Base-by-base conservation (phyloP, 2,329 filamentous ascomycete species). In the Paradendryphiella salina region DNA sequence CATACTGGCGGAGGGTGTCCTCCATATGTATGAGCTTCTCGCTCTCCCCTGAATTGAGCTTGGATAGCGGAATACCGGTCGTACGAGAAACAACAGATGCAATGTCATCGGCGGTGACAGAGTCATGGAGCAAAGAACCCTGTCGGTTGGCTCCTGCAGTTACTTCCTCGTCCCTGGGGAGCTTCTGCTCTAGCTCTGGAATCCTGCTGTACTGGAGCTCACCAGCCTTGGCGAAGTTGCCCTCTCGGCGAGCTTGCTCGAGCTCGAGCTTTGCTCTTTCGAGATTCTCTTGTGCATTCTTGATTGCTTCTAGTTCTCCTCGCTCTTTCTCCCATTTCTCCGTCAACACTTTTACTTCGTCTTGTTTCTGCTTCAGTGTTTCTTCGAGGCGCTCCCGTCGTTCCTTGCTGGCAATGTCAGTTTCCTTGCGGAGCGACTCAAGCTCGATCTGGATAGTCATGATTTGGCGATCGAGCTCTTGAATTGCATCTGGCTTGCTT, bases 401-500 rank as follows among this genome's bases (percentile, higher is more conserved):
- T 73, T 97, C 94, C 61, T 86, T 86, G 68, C 91, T 96, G 14
- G 89, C 86, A 40, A 96, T 81, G 61, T 99, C 94, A 9, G 86
- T 96, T 72, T 99, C 94, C 66, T 97, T 97, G 42, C 93, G 84
- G 34, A 99, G 76, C 54, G 91, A 96, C 70, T 97, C 94, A 0
- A 97, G 80, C 71, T 99, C 93, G 56, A 99, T 97, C 69, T 96
- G 93, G 11, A 97, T 90, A 0, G 93, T 97, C 84, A 96, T 95
- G 53, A 97, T 96, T 66, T 92, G 90, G 55, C 95, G 89, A 65
- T 97, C 93, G 1, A 97, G 83, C 42, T 88, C 85, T 76, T 95
- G 90, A 28, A 99, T 96, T 7, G 93, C 86, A 62, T 97, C 94
- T 0, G 94, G 94, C 64, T 96, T 97, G 63, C 90, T 96, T 73